Conservation (phyloP, 2,329 filamentous ascomycete species). For the Aspergillus versicolor region DNA sequence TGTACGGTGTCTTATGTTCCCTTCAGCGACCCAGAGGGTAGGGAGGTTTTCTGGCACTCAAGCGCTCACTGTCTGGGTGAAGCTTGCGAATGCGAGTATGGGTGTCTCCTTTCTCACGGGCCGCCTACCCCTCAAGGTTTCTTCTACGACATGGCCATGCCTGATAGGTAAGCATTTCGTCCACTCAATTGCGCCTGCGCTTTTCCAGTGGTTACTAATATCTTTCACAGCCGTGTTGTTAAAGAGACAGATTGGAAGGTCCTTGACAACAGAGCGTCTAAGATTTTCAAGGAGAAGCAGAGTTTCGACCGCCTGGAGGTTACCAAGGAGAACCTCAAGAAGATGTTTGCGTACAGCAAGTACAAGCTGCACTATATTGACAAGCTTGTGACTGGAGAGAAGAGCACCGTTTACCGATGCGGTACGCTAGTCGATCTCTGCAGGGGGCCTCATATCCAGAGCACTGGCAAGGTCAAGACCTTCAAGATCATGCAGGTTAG, state of each 20-base stretch:
- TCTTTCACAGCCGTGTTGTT: slow-evolving; percentile 55
- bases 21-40: slow-evolving; percentile 74
- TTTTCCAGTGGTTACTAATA: slow-evolving; percentile 19
- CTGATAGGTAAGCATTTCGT: slow-evolving; percentile 54
- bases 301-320: slow-evolving; percentile 86
- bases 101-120: slow-evolving; percentile 89
- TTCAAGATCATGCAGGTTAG: slow-evolving; percentile 83
- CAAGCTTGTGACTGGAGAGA: slow-evolving; percentile 87
- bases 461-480: slow-evolving; percentile 89
- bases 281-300: slow-evolving; percentile 95
- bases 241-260: slow-evolving; percentile 78
- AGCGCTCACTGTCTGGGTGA: slow-evolving; percentile 95
- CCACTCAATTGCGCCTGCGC: not conserved
- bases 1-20: slow-evolving; percentile 81
- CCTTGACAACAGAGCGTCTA: slow-evolving; percentile 74
- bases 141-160: slow-evolving; percentile 94
- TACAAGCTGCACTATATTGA: slow-evolving; percentile 99
- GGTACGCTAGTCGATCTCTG: slow-evolving; percentile 94
- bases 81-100: slow-evolving; percentile 84
- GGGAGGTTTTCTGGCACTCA: slow-evolving; percentile 97
- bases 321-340: slow-evolving; percentile 84
- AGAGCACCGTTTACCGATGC: slow-evolving; percentile 90
- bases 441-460: slow-evolving; percentile 88
- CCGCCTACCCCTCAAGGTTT: slow-evolving; percentile 89
- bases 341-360: slow-evolving; percentile 98